phyloP scores from a whole-genome alignment of 2,329 filamentous ascomycete genomes.

The Fusarium redolens region DNA sequence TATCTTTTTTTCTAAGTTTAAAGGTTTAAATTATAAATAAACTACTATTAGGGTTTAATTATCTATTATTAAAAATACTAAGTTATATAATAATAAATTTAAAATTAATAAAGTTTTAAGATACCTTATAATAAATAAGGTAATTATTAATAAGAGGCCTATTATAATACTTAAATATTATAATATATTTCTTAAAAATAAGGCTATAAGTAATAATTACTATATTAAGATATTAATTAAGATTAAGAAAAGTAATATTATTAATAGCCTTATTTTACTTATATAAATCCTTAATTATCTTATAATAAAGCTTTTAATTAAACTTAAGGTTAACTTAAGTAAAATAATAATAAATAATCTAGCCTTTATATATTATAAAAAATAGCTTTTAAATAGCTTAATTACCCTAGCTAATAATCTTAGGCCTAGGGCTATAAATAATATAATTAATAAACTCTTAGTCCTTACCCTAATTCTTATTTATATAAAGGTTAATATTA shows the following conservation, averaged over 20 bases:
- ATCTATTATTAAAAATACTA: background rate
- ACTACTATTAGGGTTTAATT: background rate
- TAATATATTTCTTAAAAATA: background rate
- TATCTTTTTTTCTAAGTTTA: background rate
- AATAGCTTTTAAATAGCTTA: background rate
- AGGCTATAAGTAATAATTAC: background rate
- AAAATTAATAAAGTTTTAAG: background rate
- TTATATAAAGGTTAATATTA: background rate
- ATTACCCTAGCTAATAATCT: background rate
- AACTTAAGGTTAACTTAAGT: background rate
- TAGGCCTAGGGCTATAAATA: background rate
- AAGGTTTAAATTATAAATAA: background rate
- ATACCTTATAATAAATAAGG: background rate
- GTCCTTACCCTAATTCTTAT: background rate
- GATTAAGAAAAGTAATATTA: background rate
- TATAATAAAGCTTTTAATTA: background rate
- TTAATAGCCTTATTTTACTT: background rate
- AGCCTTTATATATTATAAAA: background rate
- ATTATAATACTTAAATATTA: background rate
- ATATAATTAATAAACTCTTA: background rate
- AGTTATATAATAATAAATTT: background rate
- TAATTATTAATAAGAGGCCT: background rate
- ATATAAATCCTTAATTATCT: background rate
- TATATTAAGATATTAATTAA: background rate
- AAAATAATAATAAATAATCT: background rate